Base-by-base conservation (phyloP, 2,329 filamentous ascomycete species). In the Epicoccum sorghinum region DNA sequence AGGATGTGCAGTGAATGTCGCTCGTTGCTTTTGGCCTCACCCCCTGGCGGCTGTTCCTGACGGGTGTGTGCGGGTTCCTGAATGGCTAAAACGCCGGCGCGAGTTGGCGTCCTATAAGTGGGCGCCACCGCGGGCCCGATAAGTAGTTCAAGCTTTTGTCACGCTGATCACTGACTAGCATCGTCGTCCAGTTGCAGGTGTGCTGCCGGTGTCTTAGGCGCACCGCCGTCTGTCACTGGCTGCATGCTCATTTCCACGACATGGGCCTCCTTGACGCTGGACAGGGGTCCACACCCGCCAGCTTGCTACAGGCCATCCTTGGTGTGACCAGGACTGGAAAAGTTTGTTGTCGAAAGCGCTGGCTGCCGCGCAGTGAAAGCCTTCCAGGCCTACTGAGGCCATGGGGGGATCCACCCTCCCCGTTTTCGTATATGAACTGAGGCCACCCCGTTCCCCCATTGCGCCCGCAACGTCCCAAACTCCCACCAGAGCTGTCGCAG, bases 401-500 rank as follows among this genome's bases (percentile, higher is more conserved):
- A 53, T 47, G 47, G 55, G 48, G 58, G 42, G 32, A 33, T 46
- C 47, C 51, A 47, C 55, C 35, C 47, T 52, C 53, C 59, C 62
- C 59, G 52, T 61, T 52, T 47, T 52, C 47, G 47, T 70, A 69
- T 71, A 71, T 71, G 46, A 68, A 64, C 52, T 58, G 54, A 55
- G 30, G 24, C 47, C 40, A 47, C 61, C 67, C 67, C 62, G 55
- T 55, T 44, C 55, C 62, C 65, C 60, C 59, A 54, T 48, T 61
- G 52, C 47, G 53, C 63, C 64, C 59, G 39, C 61, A 58, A 67
- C 61, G 59, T 62, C 57, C 54, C 55, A 62, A 59, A 60, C 52
- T 57, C 65, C 62, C 47, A 64, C 65, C 70, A 70, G 65, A 66
- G 62, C 64, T 69, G 63, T 69, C 67, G 69, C 70, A 50, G 67